Evolutionary conservation across 768 basidiomycete species (phyloP), one percentile per base, ranked within the genome.

Genomic region (Serendipita sp.): DNA sequence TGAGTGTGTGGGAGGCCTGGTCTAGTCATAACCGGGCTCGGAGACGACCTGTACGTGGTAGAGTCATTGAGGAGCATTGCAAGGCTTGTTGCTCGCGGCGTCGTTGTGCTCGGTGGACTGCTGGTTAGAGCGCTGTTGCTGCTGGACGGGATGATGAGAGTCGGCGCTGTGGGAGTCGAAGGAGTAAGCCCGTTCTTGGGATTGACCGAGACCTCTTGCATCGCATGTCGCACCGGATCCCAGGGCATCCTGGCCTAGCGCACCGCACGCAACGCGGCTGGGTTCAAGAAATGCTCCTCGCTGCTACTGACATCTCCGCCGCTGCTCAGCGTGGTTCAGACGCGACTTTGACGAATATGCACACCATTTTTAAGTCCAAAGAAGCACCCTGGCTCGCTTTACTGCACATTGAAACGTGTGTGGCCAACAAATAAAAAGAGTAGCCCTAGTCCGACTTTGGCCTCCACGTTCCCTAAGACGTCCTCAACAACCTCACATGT

Each of bases 21-120:
- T 24, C 53, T 53, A 26, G 64, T 58, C 61, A 63, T 38, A 3
- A 42, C 63, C 4, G 64, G 62, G 22, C 24, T 28, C 31, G 53
- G 53, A 58, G 53, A 58, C n/a, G 53, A 58, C 31, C 53, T 58
- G 24, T 58, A 58, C 22, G 53, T 58, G 11, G 53, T 58, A 22
- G 53, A 22, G 53, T 58, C 53, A 31, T 58, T 58, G 13, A 58
- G 53, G 9, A 58, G 53, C 53, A 58, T 58, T 58, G 53, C 53
- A 31, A 58, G 53, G 22, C 45, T 48, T 28, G 45, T 48, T 28
- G 53, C 22, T n/a, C 53, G 53, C 31, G 53, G 53, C 17, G 53
- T 58, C 30, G 53, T 58, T 22, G 22, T 58, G 53, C 53, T 58
- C 53, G 22, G 20, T n/a, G 53, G 53, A 31, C 53, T 58, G 31